A percentile compares a stretch with the other conserved stretches of the same genome.
Evolutionary conservation across 495 filamentous ascomycete genomes (phyloP).

Genomic region (Xylaria nigripes): DNA sequence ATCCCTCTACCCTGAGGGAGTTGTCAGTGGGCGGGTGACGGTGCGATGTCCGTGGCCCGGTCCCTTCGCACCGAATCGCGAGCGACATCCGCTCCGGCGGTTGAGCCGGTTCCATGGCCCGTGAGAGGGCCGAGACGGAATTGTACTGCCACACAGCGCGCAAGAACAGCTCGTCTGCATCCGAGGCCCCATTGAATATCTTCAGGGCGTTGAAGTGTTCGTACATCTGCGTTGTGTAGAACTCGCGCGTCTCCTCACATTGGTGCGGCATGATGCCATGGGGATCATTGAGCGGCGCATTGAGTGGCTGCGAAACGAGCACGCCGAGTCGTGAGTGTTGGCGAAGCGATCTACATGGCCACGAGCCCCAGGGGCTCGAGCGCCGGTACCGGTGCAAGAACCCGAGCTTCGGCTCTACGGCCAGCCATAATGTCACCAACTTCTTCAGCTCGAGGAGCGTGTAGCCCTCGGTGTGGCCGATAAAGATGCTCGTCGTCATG

Average conservation of each 20-base stretch:
- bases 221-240: not conserved
- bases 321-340: not conserved
- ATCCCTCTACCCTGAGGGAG: not conserved
- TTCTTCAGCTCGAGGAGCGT: not conserved
- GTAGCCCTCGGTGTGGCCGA: slow-evolving; percentile 1
- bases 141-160: not conserved
- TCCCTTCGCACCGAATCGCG: not conserved
- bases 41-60: not conserved
- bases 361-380: not conserved
- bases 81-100: not conserved
- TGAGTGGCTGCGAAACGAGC: not conserved
- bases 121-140: not conserved
- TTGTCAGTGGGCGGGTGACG: not conserved
- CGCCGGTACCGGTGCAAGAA: not conserved
- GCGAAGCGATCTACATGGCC: not conserved
- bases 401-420: not conserved
- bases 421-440: not conserved
- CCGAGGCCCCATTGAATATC: not conserved
- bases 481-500: not conserved
- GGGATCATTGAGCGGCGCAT: not conserved
- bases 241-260: not conserved
- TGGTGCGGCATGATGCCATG: not conserved
- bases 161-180: not conserved
- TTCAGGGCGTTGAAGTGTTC: not conserved
- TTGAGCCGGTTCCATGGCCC: not conserved